A percentile compares a stretch with the other conserved stretches of the same genome.
Conservation (phyloP, 2,329 filamentous ascomycete species). For the Exserohilum rostratum region DNA sequence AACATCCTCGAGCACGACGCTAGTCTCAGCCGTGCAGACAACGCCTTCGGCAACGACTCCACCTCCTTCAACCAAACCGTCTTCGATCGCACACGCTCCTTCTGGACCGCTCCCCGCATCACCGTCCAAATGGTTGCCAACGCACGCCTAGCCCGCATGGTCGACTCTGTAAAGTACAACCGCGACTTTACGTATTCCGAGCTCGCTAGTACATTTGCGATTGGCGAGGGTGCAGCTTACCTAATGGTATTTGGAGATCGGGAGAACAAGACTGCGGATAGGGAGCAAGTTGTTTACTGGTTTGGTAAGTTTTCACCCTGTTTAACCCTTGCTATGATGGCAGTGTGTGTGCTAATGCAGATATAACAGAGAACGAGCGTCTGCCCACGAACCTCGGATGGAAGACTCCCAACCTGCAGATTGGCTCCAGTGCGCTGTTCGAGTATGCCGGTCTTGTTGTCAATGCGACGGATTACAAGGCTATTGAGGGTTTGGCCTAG, state of each 20-base stretch:
- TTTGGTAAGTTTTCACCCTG: background rate
- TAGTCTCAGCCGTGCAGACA: slow-evolving; percentile 31
- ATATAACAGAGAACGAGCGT: slow-evolving; percentile 7
- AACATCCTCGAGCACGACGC: slow-evolving; percentile 57
- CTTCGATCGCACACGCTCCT: slow-evolving; percentile 54
- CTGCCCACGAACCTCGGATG: slow-evolving; percentile 3
- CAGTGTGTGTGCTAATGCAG: no score
- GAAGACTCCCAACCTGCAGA: background rate
- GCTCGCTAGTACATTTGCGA: background rate
- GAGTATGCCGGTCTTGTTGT: background rate
- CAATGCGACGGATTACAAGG: background rate
- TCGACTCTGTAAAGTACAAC: slow-evolving; percentile 7
- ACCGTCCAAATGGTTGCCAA: slow-evolving; percentile 10
- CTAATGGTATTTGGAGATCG: slow-evolving; percentile 8
- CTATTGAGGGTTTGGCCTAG: no score
- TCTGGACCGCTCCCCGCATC: background rate
- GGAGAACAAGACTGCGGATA: background rate
- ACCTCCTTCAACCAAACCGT: slow-evolving; percentile 54
- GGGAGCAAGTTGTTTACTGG: background rate
- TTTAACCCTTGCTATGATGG: no score
- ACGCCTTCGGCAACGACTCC: background rate
- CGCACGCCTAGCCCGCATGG: slow-evolving; percentile 6
- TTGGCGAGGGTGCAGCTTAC: slow-evolving; percentile 1
- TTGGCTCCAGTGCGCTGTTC: background rate
- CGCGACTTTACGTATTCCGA: background rate